Evolutionary conservation across 1,139 yeast species (phyloP).

Genomic region (Suhomyces ambrosiae): DNA sequence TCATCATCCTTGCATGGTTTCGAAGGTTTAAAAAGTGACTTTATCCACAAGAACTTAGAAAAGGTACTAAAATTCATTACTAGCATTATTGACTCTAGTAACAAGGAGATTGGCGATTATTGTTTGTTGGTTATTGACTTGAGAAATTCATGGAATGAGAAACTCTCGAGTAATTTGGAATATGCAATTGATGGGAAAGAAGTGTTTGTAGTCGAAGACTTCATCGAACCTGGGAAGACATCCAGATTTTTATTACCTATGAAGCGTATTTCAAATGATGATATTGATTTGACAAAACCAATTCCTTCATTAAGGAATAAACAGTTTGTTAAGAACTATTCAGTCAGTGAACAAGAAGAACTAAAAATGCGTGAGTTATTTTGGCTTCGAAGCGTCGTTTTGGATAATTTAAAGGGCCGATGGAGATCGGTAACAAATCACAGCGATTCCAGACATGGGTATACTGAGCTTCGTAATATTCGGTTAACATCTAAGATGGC

Average conservation of each 20-base stretch:
- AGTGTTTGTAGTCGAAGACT: conserved; percentile 25
- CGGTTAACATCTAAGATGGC: conserved; percentile 60
- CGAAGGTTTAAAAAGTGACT: conserved; percentile 20
- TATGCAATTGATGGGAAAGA: conserved; percentile 20
- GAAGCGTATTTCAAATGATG: conserved; percentile 49
- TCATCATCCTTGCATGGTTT: conserved; percentile 28
- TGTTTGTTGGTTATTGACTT: conserved; percentile 69
- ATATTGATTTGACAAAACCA: conserved; percentile 46
- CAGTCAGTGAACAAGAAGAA: conserved; percentile 56
- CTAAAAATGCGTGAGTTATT: conserved; percentile 61
- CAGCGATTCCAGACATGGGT: conserved; percentile 46
- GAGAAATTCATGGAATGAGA: conserved; percentile 67
- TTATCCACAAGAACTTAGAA: conserved; percentile 22
- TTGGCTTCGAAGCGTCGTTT: conserved; percentile 75
- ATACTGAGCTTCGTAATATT: conserved; percentile 65
- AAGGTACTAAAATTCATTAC: conserved; percentile 25
- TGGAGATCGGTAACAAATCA: conserved; percentile 50
- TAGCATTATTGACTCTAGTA: conserved; percentile 18
- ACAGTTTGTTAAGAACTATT: conserved; percentile 70
- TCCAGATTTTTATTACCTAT: conserved; percentile 71
- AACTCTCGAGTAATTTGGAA: conserved; percentile 25
- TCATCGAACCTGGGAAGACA: conserved; percentile 52
- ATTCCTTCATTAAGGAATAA: conserved; percentile 78
- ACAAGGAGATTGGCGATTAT: conserved; percentile 48
- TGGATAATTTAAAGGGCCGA: conserved; percentile 58